A percentile compares a stretch with the other conserved stretches of the same genome.
phyloP scores from a whole-genome alignment of 208 protist species.

The Leishmania aethiopica region DNA sequence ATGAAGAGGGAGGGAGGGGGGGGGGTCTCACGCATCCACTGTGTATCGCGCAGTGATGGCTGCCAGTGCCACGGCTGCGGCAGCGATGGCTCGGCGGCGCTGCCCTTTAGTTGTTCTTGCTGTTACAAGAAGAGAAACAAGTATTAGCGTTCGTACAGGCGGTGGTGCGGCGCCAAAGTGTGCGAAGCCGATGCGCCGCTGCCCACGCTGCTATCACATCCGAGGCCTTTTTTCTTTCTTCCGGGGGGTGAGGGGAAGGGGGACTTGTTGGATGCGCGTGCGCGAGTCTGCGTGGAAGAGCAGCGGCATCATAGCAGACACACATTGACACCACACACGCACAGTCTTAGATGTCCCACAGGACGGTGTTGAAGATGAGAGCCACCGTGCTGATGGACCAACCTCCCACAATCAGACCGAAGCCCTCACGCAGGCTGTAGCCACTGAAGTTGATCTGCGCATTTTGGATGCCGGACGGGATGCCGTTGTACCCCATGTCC shows the following conservation, averaged over 20 bases:
- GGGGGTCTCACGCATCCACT: too few relatives aligned
- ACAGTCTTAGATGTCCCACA: slow-evolving; percentile 12
- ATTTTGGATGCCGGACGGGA: slow-evolving; percentile 42
- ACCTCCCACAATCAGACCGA: slow-evolving; percentile 38
- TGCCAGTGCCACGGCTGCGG: background rate
- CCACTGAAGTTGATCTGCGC: slow-evolving; percentile 38
- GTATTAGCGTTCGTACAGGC: background rate
- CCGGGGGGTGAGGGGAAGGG: background rate
- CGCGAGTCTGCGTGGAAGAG: background rate
- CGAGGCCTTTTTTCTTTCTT: background rate
- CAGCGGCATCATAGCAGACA: background rate
- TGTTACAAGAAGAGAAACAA: too few relatives aligned
- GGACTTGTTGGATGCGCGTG: background rate
- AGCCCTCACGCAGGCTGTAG: slow-evolving; percentile 39
- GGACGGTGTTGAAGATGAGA: slow-evolving; percentile 32
- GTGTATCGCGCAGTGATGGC: background rate
- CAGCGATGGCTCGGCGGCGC: background rate
- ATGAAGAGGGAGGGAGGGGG: background rate
- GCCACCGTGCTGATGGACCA: slow-evolving; percentile 36
- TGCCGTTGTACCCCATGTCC: slow-evolving; percentile 52
- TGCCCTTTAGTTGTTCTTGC: background rate
- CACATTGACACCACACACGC: background rate
- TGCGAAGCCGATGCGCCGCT: background rate
- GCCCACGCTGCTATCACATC: background rate
- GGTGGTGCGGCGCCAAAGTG: background rate